Conservation (phyloP, 75 land plant species). For the Pinus albicaulis region DNA sequence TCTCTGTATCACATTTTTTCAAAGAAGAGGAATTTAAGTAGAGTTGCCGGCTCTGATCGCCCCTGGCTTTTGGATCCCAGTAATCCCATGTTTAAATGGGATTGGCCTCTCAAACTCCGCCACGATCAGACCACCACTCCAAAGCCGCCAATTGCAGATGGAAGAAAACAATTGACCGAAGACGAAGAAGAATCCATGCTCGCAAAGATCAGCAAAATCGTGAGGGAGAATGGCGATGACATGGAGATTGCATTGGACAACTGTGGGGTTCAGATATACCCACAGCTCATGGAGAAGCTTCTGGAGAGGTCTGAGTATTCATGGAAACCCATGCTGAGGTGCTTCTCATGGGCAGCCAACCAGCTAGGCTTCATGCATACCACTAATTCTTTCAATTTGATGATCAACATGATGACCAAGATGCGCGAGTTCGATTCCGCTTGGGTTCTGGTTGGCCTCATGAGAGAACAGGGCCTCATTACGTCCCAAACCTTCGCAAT, state of each 20-base stretch:
- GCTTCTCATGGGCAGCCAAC: slow-evolving; percentile 1
- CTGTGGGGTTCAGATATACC: neutral
- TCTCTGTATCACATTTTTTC: no score
- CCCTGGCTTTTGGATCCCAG: neutral
- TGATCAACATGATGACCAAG: slow-evolving; percentile 42
- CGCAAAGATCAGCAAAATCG: neutral
- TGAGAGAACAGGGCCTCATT: neutral
- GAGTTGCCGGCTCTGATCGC: neutral
- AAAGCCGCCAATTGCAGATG: neutral
- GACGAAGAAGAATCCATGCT: slow-evolving; percentile 1
- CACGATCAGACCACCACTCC: neutral
- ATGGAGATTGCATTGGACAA: slow-evolving; percentile 3
- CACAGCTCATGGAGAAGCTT: slow-evolving; percentile 4
- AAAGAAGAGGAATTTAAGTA: neutral
- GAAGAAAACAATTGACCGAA: neutral
- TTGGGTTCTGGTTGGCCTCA: slow-evolving; percentile 33
- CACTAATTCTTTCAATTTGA: slow-evolving; percentile 13
- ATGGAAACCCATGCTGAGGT: slow-evolving; percentile 9
- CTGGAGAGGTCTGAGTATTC: slow-evolving; percentile 3
- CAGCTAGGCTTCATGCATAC: slow-evolving; percentile 7
- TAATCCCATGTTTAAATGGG: neutral
- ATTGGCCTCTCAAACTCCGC: neutral
- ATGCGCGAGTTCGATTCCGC: slow-evolving; percentile 41
- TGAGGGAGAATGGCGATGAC: slow-evolving; percentile 6
- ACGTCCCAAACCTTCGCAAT: slow-evolving; percentile 26